Conservation (phyloP, 2,329 filamentous ascomycete species). For the Zelopaecilomyces penicillatus region DNA sequence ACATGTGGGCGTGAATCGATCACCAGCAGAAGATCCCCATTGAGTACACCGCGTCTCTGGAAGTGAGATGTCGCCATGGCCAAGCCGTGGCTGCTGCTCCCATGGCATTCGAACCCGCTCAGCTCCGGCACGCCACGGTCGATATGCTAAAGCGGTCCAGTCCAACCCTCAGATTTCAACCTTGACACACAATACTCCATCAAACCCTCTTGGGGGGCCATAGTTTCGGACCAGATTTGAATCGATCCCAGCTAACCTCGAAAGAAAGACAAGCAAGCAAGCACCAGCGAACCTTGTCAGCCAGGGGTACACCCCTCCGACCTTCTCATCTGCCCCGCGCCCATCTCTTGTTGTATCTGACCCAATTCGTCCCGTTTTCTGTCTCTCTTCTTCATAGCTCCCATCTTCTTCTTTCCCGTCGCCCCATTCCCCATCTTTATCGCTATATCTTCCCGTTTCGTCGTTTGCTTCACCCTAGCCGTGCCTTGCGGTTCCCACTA, state of each 20-base stretch:
- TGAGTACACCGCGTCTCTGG: conserved; percentile 3
- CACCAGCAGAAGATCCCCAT: too few species aligned
- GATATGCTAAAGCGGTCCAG: conserved; percentile 2
- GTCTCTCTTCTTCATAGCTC: conserved; percentile 1
- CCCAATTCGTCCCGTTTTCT: conserved; percentile 5
- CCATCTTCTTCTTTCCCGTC: not conserved
- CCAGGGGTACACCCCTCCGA: conserved; percentile 8
- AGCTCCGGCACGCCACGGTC: conserved; percentile 8
- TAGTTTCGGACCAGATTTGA: conserved; percentile 7
- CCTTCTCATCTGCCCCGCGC: conserved; percentile 10
- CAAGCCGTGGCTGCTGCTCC: conserved; percentile 2
- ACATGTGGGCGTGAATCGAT: too few species aligned
- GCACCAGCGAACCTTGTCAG: conserved; percentile 6
- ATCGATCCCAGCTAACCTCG: conserved; percentile 2
- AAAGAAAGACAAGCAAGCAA: conserved; percentile 4
- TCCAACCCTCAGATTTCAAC: not conserved
- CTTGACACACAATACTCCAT: not conserved
- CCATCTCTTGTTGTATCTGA: conserved; percentile 6
- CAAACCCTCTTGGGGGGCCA: not conserved
- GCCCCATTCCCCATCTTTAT: conserved; percentile 3
- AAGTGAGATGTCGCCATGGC: conserved; percentile 3
- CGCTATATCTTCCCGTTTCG: not conserved
- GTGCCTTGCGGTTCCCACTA: conserved; percentile 8
- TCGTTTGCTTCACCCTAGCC: conserved; percentile 2
- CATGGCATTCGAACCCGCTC: conserved; percentile 5